Evolutionary conservation across 495 filamentous ascomycete species (phyloP).

Genomic region (Aspergillus diversus): DNA sequence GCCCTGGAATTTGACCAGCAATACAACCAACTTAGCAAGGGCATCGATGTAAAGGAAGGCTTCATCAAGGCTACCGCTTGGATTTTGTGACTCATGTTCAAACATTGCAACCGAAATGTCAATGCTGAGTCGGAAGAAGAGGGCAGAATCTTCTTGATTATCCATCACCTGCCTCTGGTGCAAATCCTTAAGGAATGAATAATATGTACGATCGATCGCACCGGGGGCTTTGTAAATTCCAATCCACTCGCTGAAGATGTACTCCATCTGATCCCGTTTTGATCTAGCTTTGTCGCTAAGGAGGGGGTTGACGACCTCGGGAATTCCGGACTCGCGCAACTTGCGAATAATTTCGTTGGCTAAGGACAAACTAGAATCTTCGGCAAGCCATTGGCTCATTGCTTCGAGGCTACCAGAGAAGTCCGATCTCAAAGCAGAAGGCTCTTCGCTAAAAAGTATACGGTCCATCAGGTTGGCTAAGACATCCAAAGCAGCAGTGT

Average conservation of each 20-base stretch:
- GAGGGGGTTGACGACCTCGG: constrained; percentile 51
- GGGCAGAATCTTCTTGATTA: constrained; percentile 69
- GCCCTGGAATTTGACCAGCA: constrained; percentile 71
- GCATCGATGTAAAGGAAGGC: constrained; percentile 79
- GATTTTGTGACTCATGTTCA: constrained; percentile 65
- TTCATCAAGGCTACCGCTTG: constrained; percentile 64
- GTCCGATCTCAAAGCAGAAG: constrained; percentile 78
- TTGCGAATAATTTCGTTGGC: constrained; percentile 74
- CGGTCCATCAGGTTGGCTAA: constrained; percentile 75
- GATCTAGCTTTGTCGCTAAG: constrained; percentile 53
- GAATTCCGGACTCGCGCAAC: constrained; percentile 63
- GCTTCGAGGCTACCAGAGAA: constrained; percentile 82
- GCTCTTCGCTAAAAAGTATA: constrained; percentile 74
- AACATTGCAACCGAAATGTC: constrained; percentile 77
- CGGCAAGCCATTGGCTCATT: constrained; percentile 77
- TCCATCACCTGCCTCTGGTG: constrained; percentile 70
- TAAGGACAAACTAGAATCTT: constrained; percentile 66
- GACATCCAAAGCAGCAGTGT: constrained; percentile 71
- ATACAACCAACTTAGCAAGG: constrained; percentile 80
- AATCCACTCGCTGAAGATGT: constrained; percentile 94
- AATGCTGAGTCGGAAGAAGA: constrained; percentile 81
- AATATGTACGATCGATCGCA: constrained; percentile 68
- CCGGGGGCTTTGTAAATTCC: constrained; percentile 74
- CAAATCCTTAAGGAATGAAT: constrained; percentile 84
- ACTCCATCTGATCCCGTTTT: constrained; percentile 83